Percentiles rank a stretch among this genome's conserved stretches.
phyloP scores from a whole-genome alignment of 495 filamentous ascomycete species.

The Hyaloscypha finlandica region DNA sequence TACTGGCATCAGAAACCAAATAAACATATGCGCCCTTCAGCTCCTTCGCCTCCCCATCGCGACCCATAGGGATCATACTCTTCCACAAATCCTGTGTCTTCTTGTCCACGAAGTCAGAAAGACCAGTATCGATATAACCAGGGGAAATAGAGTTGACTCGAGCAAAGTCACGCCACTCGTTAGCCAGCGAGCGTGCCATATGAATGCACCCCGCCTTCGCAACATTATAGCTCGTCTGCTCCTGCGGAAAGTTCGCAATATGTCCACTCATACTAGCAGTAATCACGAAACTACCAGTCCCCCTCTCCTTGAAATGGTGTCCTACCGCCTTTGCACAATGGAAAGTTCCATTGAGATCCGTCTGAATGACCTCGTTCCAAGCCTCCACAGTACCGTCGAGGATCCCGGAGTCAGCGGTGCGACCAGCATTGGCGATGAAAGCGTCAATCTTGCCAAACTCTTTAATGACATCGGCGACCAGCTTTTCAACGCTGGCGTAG shows the following conservation, averaged over 20 bases:
- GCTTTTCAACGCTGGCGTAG: slow-evolving; percentile 51
- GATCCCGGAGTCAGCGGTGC: slow-evolving; percentile 62
- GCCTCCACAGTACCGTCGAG: slow-evolving; percentile 64
- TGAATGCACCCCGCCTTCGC: slow-evolving; percentile 65
- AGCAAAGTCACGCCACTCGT: slow-evolving; percentile 79
- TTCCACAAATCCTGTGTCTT: slow-evolving; percentile 73
- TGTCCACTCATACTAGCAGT: slow-evolving; percentile 66
- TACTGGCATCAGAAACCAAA: slow-evolving; percentile 69
- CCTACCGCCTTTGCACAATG: slow-evolving; percentile 70
- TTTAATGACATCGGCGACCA: slow-evolving; percentile 54
- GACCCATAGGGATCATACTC: slow-evolving; percentile 75
- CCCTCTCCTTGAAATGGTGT: slow-evolving; percentile 61
- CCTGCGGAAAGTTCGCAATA: slow-evolving; percentile 77
- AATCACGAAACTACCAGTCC: slow-evolving; percentile 62
- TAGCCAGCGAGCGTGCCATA: slow-evolving; percentile 59
- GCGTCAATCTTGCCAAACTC: slow-evolving; percentile 68
- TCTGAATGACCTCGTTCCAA: slow-evolving; percentile 69
- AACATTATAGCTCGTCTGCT: slow-evolving; percentile 80
- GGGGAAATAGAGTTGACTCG: slow-evolving; percentile 74
- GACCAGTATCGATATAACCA: slow-evolving; percentile 78
- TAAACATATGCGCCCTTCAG: slow-evolving; percentile 85
- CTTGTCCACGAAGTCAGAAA: slow-evolving; percentile 73
- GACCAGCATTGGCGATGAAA: slow-evolving; percentile 70
- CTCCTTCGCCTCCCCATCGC: slow-evolving; percentile 76
- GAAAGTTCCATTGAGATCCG: slow-evolving; percentile 65